phyloP scores from a whole-genome alignment of 441 rosid species.

The Aleurites moluccanus region DNA sequence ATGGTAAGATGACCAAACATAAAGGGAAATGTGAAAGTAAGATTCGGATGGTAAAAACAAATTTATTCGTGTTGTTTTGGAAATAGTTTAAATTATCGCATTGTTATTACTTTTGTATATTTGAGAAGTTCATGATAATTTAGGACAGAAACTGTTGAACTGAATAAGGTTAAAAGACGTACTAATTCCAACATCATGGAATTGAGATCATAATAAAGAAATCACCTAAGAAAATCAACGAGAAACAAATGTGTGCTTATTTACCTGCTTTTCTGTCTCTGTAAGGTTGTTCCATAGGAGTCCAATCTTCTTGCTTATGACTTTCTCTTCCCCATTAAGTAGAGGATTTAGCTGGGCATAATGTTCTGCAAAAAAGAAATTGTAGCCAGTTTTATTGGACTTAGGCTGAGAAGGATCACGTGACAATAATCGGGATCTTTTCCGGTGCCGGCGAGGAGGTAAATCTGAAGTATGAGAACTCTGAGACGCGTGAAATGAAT shows the following conservation, averaged over 20 bases:
- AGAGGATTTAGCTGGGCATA: constrained; percentile 60
- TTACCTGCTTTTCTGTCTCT: constrained; percentile 77
- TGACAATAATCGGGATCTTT: constrained; percentile 47
- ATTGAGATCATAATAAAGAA: not conserved
- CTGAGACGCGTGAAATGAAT: constrained; percentile 39
- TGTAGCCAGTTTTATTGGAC: constrained; percentile 74
- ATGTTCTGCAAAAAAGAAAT: constrained; percentile 72
- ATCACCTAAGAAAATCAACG: not conserved
- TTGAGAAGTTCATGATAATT: not conserved
- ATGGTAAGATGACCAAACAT: not conserved
- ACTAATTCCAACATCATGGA: not conserved
- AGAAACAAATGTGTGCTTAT: not conserved
- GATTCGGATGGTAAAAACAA: not conserved
- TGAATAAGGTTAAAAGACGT: not conserved
- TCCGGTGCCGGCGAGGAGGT: constrained; percentile 48
- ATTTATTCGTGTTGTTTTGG: not conserved
- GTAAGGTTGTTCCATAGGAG: constrained; percentile 66
- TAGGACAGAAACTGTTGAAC: not conserved
- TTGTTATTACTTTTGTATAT: not conserved
- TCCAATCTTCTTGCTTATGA: constrained; percentile 69
- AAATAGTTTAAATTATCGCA: not conserved
- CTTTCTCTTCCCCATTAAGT: constrained; percentile 54
- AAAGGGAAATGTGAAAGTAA: not conserved
- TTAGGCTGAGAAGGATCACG: constrained; percentile 65
- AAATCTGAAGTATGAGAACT: constrained; percentile 33